Evolutionary conservation across 257 asterid genomes (phyloP).

Genomic region (Ocimum tenuiflorum): DNA sequence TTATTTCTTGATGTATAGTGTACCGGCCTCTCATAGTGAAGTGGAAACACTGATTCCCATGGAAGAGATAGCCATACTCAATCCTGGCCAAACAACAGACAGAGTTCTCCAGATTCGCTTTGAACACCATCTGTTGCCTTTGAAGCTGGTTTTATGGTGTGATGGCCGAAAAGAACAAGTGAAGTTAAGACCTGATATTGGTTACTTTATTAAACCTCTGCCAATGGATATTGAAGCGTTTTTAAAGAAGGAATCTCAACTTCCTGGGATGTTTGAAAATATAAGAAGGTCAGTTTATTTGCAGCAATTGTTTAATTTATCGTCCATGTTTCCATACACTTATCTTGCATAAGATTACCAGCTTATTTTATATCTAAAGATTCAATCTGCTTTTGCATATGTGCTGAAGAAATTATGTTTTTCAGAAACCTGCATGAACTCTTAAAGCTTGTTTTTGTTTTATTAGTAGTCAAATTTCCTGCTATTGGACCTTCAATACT

Average conservation of each 20-base stretch:
- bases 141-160: constrained; percentile 67
- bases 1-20: constrained; percentile 38
- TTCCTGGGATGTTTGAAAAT: constrained; percentile 89
- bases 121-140: constrained; percentile 86
- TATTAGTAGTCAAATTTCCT: not conserved
- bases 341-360: not conserved
- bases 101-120: constrained; percentile 69
- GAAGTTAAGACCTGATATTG: constrained; percentile 87
- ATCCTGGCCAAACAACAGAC: constrained; percentile 51
- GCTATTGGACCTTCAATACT: constrained; percentile 4
- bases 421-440: not conserved
- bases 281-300: constrained; percentile 61
- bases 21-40: constrained; percentile 35
- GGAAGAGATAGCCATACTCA: constrained; percentile 62
- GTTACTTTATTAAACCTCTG: constrained; percentile 86
- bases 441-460: not conserved
- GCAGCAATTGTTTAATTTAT: not conserved
- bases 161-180: constrained; percentile 57
- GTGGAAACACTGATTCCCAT: constrained; percentile 50
- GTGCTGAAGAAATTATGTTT: not conserved
- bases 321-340: not conserved
- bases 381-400: not conserved
- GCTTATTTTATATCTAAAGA: not conserved
- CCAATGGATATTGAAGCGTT: constrained; percentile 61
- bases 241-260: constrained; percentile 63